A percentile compares a stretch with the other conserved stretches of the same genome.
Conservation (phyloP, 768 basidiomycete species). For the Lactarius tabidus region DNA sequence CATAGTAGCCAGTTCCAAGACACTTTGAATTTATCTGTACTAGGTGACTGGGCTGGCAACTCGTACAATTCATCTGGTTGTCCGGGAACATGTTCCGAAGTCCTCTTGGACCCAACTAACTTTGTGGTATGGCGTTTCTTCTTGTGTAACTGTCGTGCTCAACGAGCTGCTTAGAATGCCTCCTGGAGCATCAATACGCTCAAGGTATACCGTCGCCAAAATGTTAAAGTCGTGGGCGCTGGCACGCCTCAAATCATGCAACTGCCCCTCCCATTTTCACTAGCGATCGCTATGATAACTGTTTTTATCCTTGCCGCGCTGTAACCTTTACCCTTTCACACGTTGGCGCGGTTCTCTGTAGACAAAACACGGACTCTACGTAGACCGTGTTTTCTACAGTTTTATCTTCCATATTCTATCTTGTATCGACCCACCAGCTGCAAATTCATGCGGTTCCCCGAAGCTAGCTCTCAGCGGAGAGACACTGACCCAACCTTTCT, state of each 20-base stretch:
- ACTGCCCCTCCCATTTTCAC: not conserved
- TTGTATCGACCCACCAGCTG: conserved; percentile 35
- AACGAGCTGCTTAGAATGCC: conserved; percentile 51
- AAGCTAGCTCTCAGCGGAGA: conserved; percentile 76
- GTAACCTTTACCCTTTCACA: conserved; percentile 17
- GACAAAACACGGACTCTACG: not conserved
- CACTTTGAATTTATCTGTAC: conserved; percentile 16
- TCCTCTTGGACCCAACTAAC: conserved; percentile 62
- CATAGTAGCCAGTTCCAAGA: conserved; percentile 7
- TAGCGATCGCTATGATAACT: not conserved
- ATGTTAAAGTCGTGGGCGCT: conserved; percentile 18
- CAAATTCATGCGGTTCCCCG: conserved; percentile 49
- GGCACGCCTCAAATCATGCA: conserved; percentile 3
- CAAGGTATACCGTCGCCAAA: conserved; percentile 52
- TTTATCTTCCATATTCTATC: conserved; percentile 54
- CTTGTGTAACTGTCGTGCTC: not conserved
- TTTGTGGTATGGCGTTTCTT: conserved; percentile 53
- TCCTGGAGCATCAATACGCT: conserved; percentile 77
- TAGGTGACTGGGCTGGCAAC: conserved; percentile 84
- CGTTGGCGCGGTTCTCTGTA: not conserved
- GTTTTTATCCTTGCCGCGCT: conserved; percentile 1
- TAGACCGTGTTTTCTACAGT: conserved; percentile 36
- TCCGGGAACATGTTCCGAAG: conserved; percentile 65
- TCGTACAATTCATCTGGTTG: conserved; percentile 70
- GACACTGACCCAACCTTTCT: conserved; percentile 65